phyloP scores from a whole-genome alignment of 129 eudicot genomes.

The Flaveria ramosissima region DNA sequence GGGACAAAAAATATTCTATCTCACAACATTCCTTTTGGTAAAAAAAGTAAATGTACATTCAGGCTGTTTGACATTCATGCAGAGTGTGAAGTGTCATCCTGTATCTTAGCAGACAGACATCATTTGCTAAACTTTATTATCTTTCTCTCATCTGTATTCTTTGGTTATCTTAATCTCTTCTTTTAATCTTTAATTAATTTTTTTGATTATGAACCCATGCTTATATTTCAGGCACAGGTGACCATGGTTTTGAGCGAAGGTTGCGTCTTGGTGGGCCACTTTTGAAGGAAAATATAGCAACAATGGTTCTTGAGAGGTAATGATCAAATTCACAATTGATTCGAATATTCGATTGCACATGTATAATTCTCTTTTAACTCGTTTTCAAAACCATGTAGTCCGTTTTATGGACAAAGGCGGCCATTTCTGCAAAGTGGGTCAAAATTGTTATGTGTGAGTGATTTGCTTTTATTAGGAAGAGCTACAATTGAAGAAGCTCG shows the following conservation, averaged over 20 bases:
- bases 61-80: not conserved
- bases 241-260: constrained; percentile 89
- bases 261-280: constrained; percentile 96
- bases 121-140: not conserved
- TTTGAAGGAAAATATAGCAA: constrained; percentile 87
- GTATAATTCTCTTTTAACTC: constrained; percentile 18
- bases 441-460: constrained; percentile 90
- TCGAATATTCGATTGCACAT: not conserved
- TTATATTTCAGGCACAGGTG: constrained; percentile 75
- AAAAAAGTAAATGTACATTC: not conserved
- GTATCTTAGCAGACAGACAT: constrained; percentile 10
- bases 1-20: not conserved
- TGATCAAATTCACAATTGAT: constrained; percentile 13
- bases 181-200: constrained; percentile 6
- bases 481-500: constrained; percentile 96
- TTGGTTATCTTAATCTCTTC: constrained; percentile 2
- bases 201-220: constrained; percentile 12
- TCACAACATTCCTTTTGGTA: not conserved
- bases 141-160: constrained; percentile 1
- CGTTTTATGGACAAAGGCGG: constrained; percentile 92
- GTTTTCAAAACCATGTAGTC: constrained; percentile 47
- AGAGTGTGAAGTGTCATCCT: not conserved
- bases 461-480: constrained; percentile 85
- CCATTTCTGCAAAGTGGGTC: constrained; percentile 85
- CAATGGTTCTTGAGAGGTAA: constrained; percentile 99